phyloP scores from a whole-genome alignment of 2,329 filamentous ascomycete genomes.

The Talaromyces atroroseus region DNA sequence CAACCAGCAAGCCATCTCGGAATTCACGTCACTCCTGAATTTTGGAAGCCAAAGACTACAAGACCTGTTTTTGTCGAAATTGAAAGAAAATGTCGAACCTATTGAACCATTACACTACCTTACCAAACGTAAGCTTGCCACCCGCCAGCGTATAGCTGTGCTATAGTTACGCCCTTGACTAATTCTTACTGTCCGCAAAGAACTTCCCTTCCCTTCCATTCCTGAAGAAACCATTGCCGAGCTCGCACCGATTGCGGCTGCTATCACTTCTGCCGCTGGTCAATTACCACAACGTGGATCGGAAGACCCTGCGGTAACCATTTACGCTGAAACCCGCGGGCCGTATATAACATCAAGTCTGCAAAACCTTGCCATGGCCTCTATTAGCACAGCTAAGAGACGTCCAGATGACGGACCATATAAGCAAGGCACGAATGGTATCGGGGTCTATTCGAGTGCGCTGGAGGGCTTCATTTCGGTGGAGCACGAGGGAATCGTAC shows the following conservation, averaged over 20 bases:
- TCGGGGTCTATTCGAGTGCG: conserved; percentile 79
- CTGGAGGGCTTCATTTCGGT: conserved; percentile 82
- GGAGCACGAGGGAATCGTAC: conserved; percentile 86
- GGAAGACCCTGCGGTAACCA: conserved; percentile 68
- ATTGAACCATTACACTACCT: conserved; percentile 89
- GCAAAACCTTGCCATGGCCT: conserved; percentile 81
- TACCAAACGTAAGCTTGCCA: conserved; percentile 65
- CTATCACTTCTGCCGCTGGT: conserved; percentile 56
- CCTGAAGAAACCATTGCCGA: conserved; percentile 69
- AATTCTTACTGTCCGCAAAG: conserved; percentile 26
- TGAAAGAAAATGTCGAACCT: conserved; percentile 71
- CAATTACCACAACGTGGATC: conserved; percentile 47
- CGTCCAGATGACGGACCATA: conserved; percentile 74
- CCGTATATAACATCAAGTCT: conserved; percentile 79
- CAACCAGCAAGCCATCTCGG: conserved; percentile 81
- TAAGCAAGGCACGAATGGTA: conserved; percentile 80
- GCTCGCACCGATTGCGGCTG: conserved; percentile 71
- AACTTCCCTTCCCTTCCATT: conserved; percentile 72
- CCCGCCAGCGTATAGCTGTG: neutral
- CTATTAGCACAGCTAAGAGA: conserved; percentile 74
- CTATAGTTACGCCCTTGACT: neutral
- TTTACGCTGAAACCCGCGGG: conserved; percentile 80
- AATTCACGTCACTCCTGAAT: conserved; percentile 71
- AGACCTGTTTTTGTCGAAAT: conserved; percentile 70
- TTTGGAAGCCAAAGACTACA: conserved; percentile 79